Conservation (phyloP, 2,329 filamentous ascomycete species). For the Apiospora phragmitis region DNA sequence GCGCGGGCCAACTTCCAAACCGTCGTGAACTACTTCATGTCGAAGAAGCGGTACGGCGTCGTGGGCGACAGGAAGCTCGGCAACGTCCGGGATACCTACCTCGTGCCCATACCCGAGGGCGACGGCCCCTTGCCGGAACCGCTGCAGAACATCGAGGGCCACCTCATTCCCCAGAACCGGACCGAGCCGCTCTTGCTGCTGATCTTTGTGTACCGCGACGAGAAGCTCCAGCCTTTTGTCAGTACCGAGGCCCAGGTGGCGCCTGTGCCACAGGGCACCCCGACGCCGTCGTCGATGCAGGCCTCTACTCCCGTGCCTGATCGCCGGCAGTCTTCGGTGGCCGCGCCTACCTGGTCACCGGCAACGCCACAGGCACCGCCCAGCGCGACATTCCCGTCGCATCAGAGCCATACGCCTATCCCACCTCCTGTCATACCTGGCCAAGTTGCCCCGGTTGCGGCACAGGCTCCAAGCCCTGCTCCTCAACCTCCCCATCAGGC, state of each 20-base stretch:
- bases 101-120: slow-evolving; percentile 80
- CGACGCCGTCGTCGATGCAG: slow-evolving; percentile 24
- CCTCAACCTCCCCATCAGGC: neutral
- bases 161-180: slow-evolving; percentile 70
- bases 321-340: slow-evolving; percentile 45
- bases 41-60: slow-evolving; percentile 83
- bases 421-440: slow-evolving; percentile 33
- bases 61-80: slow-evolving; percentile 73
- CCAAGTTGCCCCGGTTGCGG: slow-evolving; percentile 23
- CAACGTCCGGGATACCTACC: slow-evolving; percentile 86
- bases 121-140: slow-evolving; percentile 76
- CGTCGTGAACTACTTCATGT: slow-evolving; percentile 85
- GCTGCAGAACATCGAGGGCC: slow-evolving; percentile 83
- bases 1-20: slow-evolving; percentile 66
- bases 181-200: slow-evolving; percentile 78
- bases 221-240: slow-evolving; percentile 37
- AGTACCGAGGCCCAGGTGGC: slow-evolving; percentile 20
- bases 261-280: slow-evolving; percentile 22
- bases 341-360: slow-evolving; percentile 56
- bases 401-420: slow-evolving; percentile 34
- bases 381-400: slow-evolving; percentile 20
- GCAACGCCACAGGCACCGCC: slow-evolving; percentile 43
- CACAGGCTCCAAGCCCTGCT: neutral
- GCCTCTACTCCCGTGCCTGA: slow-evolving; percentile 21
- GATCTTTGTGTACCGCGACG: slow-evolving; percentile 79